Evolutionary conservation across 2,329 filamentous ascomycete genomes (phyloP), one percentile per base, ranked within the genome.

Genomic region (Albophoma yamanashiensis): DNA sequence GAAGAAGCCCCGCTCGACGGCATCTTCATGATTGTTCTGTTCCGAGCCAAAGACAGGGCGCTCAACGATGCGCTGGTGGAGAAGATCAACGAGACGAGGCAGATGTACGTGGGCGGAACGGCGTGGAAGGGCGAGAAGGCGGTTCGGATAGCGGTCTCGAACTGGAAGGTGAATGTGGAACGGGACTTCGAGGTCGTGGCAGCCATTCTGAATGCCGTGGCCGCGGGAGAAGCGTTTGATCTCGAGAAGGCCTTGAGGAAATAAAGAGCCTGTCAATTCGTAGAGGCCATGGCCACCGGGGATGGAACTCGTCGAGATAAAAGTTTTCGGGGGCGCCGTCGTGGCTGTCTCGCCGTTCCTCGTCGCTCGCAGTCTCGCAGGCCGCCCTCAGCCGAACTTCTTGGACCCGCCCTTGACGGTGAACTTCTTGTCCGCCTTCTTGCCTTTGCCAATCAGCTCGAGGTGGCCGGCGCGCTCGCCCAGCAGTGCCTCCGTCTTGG

Each of bases 31-130:
- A 74, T 90, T 59, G 88, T 96, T 8, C 74, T 96, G 4, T 94
- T 97, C 74, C 80, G 87, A 38, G 91, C 91, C 2, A 87, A 79
- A 61, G 79, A 92, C 58, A 75, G 57, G 9, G 64, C 53, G 39
- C 65, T 91, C 34, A 96, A 96, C 66, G 71, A 77, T 1, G 74
- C 77, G 45, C 75, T 97, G n/a, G 86, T 89, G 0, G 75, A 80
- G 11, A 83, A 75, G 58, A 92, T 97, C 66, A 96, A 96, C 69
- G 80, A 74, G 5, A 87, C 83, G 1, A 81, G 86, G 47, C 84
- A 83, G 68, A 88, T 96, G 67, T 96, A 92, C 68, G 88, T 96
- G 6, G 92, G 89, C 62, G 89, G 89, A 0, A 96, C 91, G 15
- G 79, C 75, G 55, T 97, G 92, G 91, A 78, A 85, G 50, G 89